Evolutionary conservation across 2,329 filamentous ascomycete genomes (phyloP), one percentile per base, ranked within the genome.

Genomic region (Aspergillus quadrilineatus): DNA sequence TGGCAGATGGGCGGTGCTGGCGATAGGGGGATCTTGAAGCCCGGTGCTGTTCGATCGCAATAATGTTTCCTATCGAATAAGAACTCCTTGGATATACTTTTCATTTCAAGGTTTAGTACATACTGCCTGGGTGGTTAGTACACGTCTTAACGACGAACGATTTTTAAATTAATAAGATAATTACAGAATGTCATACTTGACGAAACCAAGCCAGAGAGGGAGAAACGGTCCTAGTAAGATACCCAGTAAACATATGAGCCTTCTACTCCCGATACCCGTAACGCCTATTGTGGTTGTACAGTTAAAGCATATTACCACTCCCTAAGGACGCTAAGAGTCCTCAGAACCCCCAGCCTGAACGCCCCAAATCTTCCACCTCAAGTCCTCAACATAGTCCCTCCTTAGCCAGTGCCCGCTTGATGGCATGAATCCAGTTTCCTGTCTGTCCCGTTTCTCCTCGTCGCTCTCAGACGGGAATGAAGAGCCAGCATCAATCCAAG

Each of bases 1-100:
- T 92, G 90, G 90, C 63, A 89, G 80, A 69, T 89, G 80, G 89
- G 89, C 69, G 84, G 75, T 75, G 80, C 77, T 73, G 71, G 75
- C 26, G 74, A 76, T 59, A 65, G 75, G 49, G 73, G 75, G 1
- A 62, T 79, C 4, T 58, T 72, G 56, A 75, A 75, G 59, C 69
- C 71, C 17, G 66, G 69, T 2, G 59, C 65, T 9, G 55, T 68
- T 56, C 68, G 70, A 15, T 67, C 69, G 17, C 39, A 32, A 17
- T 34, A 28, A 42, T 1, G 7, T 30, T 37, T 15, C 37, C 22
- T 2, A 3, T 15, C 12, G 26, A 28, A 28, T 32, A 22, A 22
- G 15, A 7, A 46, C 12, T 22, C 28, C 28, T 17, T 29, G 36
- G 12, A 14, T 44, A 26, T 12, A 28, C 15, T 6, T 30, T 26